These are phyloP conservation scores for Sanghuangporus sanghuang DNA, from an alignment of 1,284 basidiomycete genomes.

Conservation along the genomic window DNA sequence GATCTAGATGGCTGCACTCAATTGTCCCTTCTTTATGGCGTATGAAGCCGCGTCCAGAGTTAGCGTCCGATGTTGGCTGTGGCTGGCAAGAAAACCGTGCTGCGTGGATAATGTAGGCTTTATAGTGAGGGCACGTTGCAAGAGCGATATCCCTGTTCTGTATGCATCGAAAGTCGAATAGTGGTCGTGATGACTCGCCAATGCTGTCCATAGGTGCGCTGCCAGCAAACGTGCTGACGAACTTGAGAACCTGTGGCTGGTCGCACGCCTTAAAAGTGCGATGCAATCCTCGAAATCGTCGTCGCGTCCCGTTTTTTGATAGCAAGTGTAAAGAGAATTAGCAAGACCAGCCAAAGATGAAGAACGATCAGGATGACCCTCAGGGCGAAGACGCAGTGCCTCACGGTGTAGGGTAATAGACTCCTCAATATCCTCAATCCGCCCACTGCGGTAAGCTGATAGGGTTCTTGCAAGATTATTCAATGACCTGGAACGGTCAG, in stretches of 20 bases:
- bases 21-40: not conserved
- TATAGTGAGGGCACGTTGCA: not conserved
- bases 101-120: not conserved
- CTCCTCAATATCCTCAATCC: not conserved
- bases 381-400: not conserved
- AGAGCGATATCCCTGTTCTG: not conserved
- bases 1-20: not conserved
- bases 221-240: not conserved
- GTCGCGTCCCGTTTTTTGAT: not conserved
- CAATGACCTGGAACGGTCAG: not conserved
- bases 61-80: not conserved
- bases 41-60: not conserved
- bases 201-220: not conserved
- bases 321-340: not conserved
- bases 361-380: not conserved
- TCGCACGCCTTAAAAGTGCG: not conserved
- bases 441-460: not conserved
- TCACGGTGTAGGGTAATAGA: not conserved
- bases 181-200: not conserved
- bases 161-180: not conserved
- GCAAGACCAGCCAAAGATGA: not conserved
- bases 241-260: not conserved
- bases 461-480: not conserved
- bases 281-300: not conserved
- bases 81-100: not conserved